Evolutionary conservation across 164 flowering plant species (phyloP).

Genomic region (Berberis thunbergii): DNA sequence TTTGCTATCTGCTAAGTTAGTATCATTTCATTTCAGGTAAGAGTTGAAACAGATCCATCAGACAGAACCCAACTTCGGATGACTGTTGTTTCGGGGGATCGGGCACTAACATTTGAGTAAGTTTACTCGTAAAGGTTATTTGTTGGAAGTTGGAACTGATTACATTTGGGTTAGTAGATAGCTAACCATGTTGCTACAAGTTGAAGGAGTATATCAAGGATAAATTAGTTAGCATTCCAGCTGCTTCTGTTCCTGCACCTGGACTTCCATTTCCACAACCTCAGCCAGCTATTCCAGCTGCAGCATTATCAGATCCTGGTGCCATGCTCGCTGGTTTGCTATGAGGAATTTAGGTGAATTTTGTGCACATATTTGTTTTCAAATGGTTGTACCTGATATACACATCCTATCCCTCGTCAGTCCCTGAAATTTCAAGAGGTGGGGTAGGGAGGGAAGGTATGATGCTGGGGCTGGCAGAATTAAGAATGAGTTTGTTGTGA

Average conservation of each 20-base stretch:
- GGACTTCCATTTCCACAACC: no score
- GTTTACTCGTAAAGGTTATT: no score
- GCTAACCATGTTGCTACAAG: no score
- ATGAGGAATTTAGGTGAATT: slow-evolving; percentile 19
- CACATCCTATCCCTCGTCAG: slow-evolving; percentile 23
- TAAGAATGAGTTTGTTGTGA: slow-evolving; percentile 24
- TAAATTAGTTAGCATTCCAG: no score
- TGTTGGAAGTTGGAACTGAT: no score
- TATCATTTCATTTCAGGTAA: slow-evolving; percentile 32
- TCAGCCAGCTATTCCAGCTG: no score
- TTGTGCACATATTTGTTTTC: slow-evolving; percentile 32
- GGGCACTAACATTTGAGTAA: no score
- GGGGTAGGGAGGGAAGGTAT: slow-evolving; percentile 19
- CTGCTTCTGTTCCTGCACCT: no score
- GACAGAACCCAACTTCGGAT: slow-evolving; percentile 95
- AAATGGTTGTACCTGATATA: slow-evolving; percentile 28
- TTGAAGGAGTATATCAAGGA: no score
- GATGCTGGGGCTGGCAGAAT: slow-evolving; percentile 63
- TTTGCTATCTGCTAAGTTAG: not conserved
- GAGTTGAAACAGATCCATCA: slow-evolving; percentile 98
- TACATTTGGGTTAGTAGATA: no score
- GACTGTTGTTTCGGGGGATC: no score
- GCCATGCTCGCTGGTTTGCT: slow-evolving; percentile 87
- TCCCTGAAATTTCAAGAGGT: slow-evolving; percentile 16
- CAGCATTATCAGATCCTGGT: no score